Conservation (phyloP, 805 yeast species). For the Candida maris region DNA sequence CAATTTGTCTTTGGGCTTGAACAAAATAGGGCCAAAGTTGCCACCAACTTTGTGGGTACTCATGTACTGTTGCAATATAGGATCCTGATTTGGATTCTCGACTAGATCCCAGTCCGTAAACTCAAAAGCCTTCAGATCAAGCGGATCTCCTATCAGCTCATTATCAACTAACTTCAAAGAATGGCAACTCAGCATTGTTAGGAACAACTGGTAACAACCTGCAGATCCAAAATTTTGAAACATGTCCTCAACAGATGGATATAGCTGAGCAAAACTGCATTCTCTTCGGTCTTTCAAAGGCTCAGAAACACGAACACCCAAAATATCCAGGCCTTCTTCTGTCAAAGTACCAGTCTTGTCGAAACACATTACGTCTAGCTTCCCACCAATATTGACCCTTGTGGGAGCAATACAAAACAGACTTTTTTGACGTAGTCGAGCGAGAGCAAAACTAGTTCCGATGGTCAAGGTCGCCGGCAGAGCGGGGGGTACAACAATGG, state of each 20-base stretch:
- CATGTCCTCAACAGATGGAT: slow-evolving; percentile 13
- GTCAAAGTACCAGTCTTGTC: slow-evolving; percentile 98
- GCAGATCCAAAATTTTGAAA: slow-evolving; percentile 11
- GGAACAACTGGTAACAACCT: slow-evolving; percentile 32
- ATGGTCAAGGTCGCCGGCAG: slow-evolving; percentile 95
- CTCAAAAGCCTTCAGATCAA: slow-evolving; percentile 90
- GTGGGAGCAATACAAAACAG: slow-evolving; percentile 94
- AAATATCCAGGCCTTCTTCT: slow-evolving; percentile 91
- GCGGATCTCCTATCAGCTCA: slow-evolving; percentile 87
- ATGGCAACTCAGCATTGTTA: slow-evolving; percentile 75
- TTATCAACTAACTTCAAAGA: slow-evolving; percentile 76
- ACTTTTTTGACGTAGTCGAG: slow-evolving; percentile 61
- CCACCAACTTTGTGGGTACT: slow-evolving; percentile 36
- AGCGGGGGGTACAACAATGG: slow-evolving; percentile 98
- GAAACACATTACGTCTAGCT: slow-evolving; percentile 83
- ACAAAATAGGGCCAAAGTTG: slow-evolving; percentile 42
- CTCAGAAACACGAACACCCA: slow-evolving; percentile 46
- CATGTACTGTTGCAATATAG: slow-evolving; percentile 16
- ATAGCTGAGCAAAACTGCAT: slow-evolving; percentile 25
- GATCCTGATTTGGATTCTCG: slow-evolving; percentile 55
- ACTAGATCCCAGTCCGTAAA: slow-evolving; percentile 75
- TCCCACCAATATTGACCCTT: slow-evolving; percentile 94
- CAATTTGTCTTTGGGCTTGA: slow-evolving; percentile 37
- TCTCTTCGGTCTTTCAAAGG: slow-evolving; percentile 27
- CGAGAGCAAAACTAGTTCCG: slow-evolving; percentile 90